Evolutionary conservation across 225 moss, liverwort and hornwort species (phyloP), one percentile per base, ranked within the genome.

Genomic region (Neckera pumila): DNA sequence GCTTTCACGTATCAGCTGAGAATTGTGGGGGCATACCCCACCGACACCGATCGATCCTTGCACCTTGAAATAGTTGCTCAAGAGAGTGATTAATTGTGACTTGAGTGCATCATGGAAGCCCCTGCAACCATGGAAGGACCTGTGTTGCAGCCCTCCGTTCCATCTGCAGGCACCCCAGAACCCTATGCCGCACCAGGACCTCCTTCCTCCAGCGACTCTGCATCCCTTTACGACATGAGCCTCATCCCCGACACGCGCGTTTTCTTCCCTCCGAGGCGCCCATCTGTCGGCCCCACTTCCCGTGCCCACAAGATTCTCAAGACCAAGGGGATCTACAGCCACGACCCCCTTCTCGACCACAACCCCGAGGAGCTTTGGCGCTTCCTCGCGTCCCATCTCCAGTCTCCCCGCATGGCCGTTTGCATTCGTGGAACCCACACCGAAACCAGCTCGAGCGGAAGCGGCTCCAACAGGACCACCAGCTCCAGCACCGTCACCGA

Each of bases 361-460:
- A 26, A 71, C 42, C n/a, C 42, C 42, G 70, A 71, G 42, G 71
- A 71, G 71, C 71, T 71, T 40, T 71, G 71, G 71, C 42, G 71
- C 71, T 71, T 71, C 71, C 71, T 71, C 40, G 22, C 42, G 42
- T 40, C 71, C 71, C 42, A 71, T 14, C 71, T 71, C 71, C 42
- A 71, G 5, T 14, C 71, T 71, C 71, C 71, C 42, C 71, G 2
- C 8, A 71, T 71, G 71, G 71, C 71, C 42, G 26, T 71, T 25
- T 1, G 42, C 40, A 42, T 71, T 25, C 3, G 1, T 2, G 71
- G 71, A 4, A 70, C 70, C 8, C 70, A 40, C 40, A 70, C 8
- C 0, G 1, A 8, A 40, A 40, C 25, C 40, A 70, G 10, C 7
- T 1, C 23, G 8, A 4, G 0, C n/a, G 22, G 38, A 22, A 66